Evolutionary conservation across 495 filamentous ascomycete genomes (phyloP).

Genomic region (Annulohypoxylon nitens): DNA sequence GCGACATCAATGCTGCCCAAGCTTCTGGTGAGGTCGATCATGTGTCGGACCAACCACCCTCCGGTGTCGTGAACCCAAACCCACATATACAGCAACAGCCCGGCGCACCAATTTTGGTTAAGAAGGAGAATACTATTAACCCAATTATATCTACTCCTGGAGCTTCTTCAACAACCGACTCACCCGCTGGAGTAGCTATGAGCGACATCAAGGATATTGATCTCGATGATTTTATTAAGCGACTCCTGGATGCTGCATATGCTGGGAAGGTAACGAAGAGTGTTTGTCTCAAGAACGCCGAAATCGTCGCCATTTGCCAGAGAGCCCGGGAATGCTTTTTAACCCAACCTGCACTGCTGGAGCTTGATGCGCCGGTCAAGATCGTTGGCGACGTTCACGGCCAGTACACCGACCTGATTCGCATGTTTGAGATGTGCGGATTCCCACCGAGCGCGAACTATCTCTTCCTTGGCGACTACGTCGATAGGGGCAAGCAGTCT

Average conservation of each 20-base stretch:
- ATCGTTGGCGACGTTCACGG: conserved; percentile 99
- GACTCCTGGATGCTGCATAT: conserved; percentile 93
- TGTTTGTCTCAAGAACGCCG: conserved; percentile 96
- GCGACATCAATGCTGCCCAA: conserved; percentile 83
- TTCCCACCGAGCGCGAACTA: conserved; percentile 96
- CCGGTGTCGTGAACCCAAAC: conserved; percentile 66
- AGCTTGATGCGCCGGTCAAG: conserved; percentile 96
- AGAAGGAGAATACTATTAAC: conserved; percentile 73
- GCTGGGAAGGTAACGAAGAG: conserved; percentile 97
- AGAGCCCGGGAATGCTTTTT: conserved; percentile 90
- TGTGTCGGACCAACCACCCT: conserved; percentile 92
- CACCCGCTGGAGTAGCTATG: conserved; percentile 66
- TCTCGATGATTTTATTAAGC: conserved; percentile 96
- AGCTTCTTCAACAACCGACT: conserved; percentile 57
- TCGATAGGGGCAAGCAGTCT: conserved; percentile 97
- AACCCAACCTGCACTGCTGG: conserved; percentile 89
- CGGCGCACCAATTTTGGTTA: conserved; percentile 84
- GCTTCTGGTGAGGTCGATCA: conserved; percentile 91
- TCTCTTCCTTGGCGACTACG: conserved; percentile 97
- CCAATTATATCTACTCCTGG: conserved; percentile 58
- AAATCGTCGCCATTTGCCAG: conserved; percentile 92
- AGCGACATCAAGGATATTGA: conserved; percentile 89
- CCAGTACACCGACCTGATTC: conserved; percentile 96
- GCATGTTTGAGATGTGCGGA: conserved; percentile 99
- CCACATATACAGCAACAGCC: conserved; percentile 67